Evolutionary conservation across 163 green algal species (phyloP).

Genomic region (Scenedesmus sp.): DNA sequence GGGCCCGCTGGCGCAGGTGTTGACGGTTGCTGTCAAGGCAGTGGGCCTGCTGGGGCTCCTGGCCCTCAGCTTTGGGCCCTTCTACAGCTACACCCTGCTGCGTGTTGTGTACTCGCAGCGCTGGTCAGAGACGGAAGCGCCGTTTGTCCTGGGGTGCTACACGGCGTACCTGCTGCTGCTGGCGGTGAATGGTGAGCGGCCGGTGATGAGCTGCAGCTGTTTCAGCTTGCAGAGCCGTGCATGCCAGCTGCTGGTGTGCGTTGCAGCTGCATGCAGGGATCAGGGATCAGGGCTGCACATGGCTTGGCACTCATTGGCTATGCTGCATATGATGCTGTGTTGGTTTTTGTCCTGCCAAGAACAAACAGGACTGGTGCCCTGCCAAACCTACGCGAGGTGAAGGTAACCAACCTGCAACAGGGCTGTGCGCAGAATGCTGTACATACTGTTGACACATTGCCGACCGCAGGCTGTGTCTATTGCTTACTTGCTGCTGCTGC

Average conservation of each 20-base stretch:
- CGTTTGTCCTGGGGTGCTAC: conserved; percentile 82
- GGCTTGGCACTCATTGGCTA: background rate
- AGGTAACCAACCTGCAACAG: too few relatives aligned
- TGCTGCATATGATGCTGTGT: background rate
- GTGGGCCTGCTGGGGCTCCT: conserved; percentile 76
- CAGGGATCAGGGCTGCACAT: background rate
- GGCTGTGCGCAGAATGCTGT: too few relatives aligned
- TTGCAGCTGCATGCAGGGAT: background rate
- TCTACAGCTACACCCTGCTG: conserved; percentile 81
- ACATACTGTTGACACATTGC: too few relatives aligned
- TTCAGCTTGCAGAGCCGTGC: background rate
- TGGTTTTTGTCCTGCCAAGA: background rate
- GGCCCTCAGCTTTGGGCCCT: conserved; percentile 84
- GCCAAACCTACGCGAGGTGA: too few relatives aligned
- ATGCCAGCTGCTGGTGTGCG: background rate
- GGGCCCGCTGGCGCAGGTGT: conserved; percentile 60
- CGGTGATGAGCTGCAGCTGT: background rate
- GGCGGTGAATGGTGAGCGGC: conserved; percentile 76
- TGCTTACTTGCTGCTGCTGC: background rate
- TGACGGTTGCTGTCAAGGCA: conserved; percentile 72
- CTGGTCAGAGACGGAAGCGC: conserved; percentile 83
- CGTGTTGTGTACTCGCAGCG: conserved; percentile 80
- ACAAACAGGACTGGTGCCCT: too few relatives aligned
- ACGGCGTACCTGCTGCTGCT: conserved; percentile 86
- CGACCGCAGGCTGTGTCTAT: too few relatives aligned